Percentiles rank a stretch among this genome's conserved stretches.
Evolutionary conservation across 2,329 filamentous ascomycete species (phyloP).

Genomic region (Beauveria asiatica): DNA sequence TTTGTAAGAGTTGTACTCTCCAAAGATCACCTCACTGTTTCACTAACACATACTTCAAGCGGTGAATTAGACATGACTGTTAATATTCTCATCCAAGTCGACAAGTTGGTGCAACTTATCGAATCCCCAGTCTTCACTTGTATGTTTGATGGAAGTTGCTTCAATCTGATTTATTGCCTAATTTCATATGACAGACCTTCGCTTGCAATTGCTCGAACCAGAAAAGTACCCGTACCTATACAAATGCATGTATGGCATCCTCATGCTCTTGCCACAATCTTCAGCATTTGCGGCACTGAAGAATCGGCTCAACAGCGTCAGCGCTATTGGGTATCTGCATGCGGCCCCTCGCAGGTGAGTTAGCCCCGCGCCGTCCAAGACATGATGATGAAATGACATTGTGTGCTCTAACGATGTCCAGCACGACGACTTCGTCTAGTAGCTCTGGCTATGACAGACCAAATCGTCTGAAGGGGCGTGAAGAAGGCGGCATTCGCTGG

Average conservation of each 20-base stretch:
- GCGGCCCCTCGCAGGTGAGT: constrained; percentile 68
- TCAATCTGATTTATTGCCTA: not conserved
- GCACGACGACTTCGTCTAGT: constrained; percentile 39
- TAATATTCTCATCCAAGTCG: constrained; percentile 96
- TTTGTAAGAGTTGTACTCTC: constrained; percentile 52
- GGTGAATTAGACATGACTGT: constrained; percentile 98
- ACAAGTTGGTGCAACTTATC: constrained; percentile 92
- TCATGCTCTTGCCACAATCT: constrained; percentile 98
- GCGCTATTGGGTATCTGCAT: constrained; percentile 91
- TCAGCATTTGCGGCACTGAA: constrained; percentile 94
- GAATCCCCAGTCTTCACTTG: constrained; percentile 98
- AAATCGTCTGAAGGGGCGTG: constrained; percentile 71
- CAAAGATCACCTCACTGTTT: not conserved
- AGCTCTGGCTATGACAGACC: constrained; percentile 59
- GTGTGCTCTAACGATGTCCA: constrained; percentile 11
- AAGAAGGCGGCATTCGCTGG: constrained; percentile 84
- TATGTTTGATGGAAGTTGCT: constrained; percentile 33
- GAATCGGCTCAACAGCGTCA: constrained; percentile 93
- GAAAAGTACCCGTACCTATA: constrained; percentile 93
- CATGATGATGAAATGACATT: not conserved
- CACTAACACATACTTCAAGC: constrained; percentile 34
- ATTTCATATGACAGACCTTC: constrained; percentile 56
- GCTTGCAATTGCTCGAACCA: constrained; percentile 88
- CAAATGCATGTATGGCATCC: constrained; percentile 91
- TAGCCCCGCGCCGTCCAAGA: not conserved